Evolutionary conservation across 306 rosid genomes (phyloP).

Genomic region (Lathyrus aphaca): DNA sequence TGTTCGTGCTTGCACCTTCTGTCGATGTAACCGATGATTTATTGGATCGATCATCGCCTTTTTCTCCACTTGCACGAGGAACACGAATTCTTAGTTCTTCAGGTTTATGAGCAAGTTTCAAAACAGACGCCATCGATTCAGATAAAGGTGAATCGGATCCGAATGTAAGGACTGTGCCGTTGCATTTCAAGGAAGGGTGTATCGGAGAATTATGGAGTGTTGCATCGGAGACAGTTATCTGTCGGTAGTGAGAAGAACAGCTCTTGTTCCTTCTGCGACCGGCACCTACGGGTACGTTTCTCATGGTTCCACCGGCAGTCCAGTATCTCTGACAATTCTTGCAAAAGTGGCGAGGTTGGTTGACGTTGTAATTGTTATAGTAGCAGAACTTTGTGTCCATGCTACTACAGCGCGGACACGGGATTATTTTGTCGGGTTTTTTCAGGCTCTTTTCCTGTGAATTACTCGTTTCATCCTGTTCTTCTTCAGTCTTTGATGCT

Average conservation of each 20-base stretch:
- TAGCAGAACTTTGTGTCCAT: constrained; percentile 93
- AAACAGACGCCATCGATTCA: constrained; percentile 60
- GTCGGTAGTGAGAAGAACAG: constrained; percentile 56
- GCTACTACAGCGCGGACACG: constrained; percentile 89
- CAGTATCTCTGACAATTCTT: constrained; percentile 92
- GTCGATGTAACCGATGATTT: constrained; percentile 59
- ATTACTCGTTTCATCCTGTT: constrained; percentile 57
- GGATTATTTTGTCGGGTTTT: constrained; percentile 81
- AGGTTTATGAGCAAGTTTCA: constrained; percentile 45
- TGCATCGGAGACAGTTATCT: constrained; percentile 57
- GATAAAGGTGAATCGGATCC: constrained; percentile 64
- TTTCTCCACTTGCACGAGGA: constrained; percentile 50
- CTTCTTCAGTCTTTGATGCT: constrained; percentile 60
- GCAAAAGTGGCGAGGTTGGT: constrained; percentile 94
- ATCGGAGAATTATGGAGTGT: constrained; percentile 39
- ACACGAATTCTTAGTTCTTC: constrained; percentile 44
- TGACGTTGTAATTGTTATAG: constrained; percentile 83
- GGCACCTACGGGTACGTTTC: constrained; percentile 85
- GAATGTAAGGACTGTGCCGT: constrained; percentile 61
- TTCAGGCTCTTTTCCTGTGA: constrained; percentile 62
- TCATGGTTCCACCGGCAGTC: constrained; percentile 95
- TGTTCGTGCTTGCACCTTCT: constrained; percentile 45
- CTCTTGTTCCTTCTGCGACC: constrained; percentile 84
- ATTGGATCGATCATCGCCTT: constrained; percentile 52
- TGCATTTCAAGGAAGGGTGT: constrained; percentile 48